Evolutionary conservation across 805 yeast genomes (phyloP).

Genomic region (Lachancea lanzarotensis): DNA sequence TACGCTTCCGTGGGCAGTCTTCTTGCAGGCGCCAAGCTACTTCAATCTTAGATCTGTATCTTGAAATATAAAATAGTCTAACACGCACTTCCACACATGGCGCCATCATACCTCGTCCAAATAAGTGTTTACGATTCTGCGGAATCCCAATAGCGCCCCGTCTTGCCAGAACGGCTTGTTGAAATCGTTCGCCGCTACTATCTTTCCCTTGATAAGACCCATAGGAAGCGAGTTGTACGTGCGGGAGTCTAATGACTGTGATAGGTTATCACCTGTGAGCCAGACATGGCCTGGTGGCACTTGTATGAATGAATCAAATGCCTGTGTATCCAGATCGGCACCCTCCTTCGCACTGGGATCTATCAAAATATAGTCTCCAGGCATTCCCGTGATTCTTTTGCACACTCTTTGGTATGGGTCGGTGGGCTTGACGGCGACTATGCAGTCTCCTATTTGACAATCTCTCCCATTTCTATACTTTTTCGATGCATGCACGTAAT

Average conservation of each 20-base stretch:
- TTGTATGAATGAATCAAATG: slow-evolving; percentile 45
- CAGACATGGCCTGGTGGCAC: slow-evolving; percentile 95
- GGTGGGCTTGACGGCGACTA: slow-evolving; percentile 85
- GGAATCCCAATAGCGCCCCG: slow-evolving; percentile 44
- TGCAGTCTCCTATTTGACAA: slow-evolving; percentile 75
- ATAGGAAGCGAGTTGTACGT: slow-evolving; percentile 85
- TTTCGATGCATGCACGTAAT: slow-evolving; percentile 74
- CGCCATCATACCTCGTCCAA: slow-evolving; percentile 27
- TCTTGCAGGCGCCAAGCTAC: slow-evolving; percentile 58
- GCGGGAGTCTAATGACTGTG: slow-evolving; percentile 83
- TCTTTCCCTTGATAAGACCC: slow-evolving; percentile 82
- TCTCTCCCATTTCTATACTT: slow-evolving; percentile 54
- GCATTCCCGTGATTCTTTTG: slow-evolving; percentile 91
- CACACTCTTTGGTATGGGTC: slow-evolving; percentile 83
- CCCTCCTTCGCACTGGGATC: slow-evolving; percentile 58
- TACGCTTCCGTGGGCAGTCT: slow-evolving; percentile 49
- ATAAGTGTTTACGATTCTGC: slow-evolving; percentile 50
- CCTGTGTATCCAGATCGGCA: slow-evolving; percentile 9
- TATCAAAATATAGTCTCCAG: slow-evolving; percentile 76
- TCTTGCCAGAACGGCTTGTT: slow-evolving; percentile 40
- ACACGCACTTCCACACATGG: not conserved
- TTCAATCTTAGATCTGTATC: slow-evolving; percentile 37
- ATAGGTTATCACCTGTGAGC: slow-evolving; percentile 93
- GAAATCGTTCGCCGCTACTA: slow-evolving; percentile 62
- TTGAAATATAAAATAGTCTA: not conserved